These are phyloP conservation scores for Amniculicola lignicola DNA, from an alignment of 495 filamentous ascomycete genomes.

Conservation along the genomic window DNA sequence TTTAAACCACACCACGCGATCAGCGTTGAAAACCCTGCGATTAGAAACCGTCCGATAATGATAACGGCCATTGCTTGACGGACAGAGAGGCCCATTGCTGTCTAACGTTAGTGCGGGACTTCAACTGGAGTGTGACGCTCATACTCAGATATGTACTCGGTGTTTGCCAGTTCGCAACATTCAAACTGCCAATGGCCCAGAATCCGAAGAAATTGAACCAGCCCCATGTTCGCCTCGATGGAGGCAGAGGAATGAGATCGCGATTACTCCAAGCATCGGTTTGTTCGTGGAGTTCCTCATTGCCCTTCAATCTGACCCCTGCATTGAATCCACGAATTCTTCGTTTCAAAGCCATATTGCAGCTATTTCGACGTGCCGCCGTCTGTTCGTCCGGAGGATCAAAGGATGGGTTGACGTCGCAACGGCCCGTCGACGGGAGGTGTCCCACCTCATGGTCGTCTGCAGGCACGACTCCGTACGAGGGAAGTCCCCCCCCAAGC, in stretches of 20 bases:
- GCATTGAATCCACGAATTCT: background rate
- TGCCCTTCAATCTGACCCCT: constrained; percentile 10
- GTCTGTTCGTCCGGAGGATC: too few species aligned
- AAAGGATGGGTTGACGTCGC: background rate
- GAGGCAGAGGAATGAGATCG: constrained; percentile 42
- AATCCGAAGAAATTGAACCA: constrained; percentile 38
- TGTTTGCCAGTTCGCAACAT: constrained; percentile 43
- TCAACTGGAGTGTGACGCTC: background rate
- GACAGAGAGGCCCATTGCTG: constrained; percentile 41
- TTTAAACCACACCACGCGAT: constrained; percentile 42
- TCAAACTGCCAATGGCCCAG: constrained; percentile 36
- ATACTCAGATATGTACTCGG: constrained; percentile 43
- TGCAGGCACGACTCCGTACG: too few species aligned
- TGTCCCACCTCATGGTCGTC: too few species aligned
- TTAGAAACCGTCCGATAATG: constrained; percentile 38
- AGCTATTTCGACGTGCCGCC: too few species aligned
- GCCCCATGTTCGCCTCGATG: constrained; percentile 38
- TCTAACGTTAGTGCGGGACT: constrained; percentile 8
- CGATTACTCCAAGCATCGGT: constrained; percentile 34
- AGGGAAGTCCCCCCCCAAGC: too few species aligned
- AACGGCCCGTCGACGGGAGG: background rate
- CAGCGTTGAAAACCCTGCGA: constrained; percentile 38
- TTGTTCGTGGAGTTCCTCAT: constrained; percentile 21
- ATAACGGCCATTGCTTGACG: constrained; percentile 42
- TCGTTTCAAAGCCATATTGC: constrained; percentile 8